Evolutionary conservation across 768 basidiomycete genomes (phyloP), one percentile per base, ranked within the genome.

Genomic region (Lactarius hatsudake): DNA sequence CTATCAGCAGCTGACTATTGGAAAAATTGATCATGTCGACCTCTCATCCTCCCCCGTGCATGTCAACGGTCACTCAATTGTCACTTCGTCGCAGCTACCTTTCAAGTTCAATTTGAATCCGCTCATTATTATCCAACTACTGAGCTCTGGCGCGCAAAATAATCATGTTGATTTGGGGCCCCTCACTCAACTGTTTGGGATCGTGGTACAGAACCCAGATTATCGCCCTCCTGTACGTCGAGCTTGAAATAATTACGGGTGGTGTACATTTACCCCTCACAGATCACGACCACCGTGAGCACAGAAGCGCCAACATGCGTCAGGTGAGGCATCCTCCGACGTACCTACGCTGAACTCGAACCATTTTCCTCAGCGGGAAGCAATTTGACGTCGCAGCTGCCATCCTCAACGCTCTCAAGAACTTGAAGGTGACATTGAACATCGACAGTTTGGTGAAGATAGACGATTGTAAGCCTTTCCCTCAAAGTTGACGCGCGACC

Each of bases 81-180:
- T 85, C 62, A 83, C 83, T 2, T 91, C 89, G 2, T 81, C 80
- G 12, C 69, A 75, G 6, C 76, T 91, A 53, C 86, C 86, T 23
- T 79, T 91, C 68, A 73, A 84, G 23, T 88, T 88, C 75, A 90
- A 90, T 74, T 73, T 86, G 34, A 80, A 90, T 68, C 87, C 88
- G 0, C 61, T 81, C n/a, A 79, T 79, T 1, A 88, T 90, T 73
- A 85, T 91, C 62, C 73, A 81, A 59, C 74, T 91, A 62, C 76
- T 91, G 61, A 73, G 77, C 5, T 74, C 76, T 15, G 81, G 84
- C 9, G 82, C 88, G 1, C 76, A 82, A 66, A 76, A 83, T 60
- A 85, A 86, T 68, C 76, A 77, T 23, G 86, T 89, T 42, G 77
- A 85, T 62, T 78, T 91, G n/a, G 89, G 88, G 0, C 86, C 86